Evolutionary conservation across 768 basidiomycete genomes (phyloP), one percentile per base, ranked within the genome.

Genomic region (Phlegmacium glaucopus): DNA sequence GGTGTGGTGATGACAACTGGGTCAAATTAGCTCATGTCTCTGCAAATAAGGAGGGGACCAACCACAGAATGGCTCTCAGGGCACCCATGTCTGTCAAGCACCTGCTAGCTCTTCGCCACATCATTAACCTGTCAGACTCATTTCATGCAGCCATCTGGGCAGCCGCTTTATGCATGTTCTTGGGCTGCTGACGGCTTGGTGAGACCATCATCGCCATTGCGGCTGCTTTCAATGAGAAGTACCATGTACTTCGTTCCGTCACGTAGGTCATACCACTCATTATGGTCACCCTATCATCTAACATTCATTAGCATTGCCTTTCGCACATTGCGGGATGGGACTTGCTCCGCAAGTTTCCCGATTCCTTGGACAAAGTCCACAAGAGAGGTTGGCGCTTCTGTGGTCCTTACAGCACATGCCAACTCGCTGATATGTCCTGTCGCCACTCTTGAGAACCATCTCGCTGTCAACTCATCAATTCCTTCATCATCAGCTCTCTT

Each of bases 321-420:
- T 22, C 18, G 27, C 17, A 35, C 15, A 3, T 18, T 18, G 36
- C 6, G 6, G 0, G 38, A 48, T 28, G 42, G 50, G 4, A 27
- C 40, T 0, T 34, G 39, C 11, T 57, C 46, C 30, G 49, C 58
- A 10, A 51, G 52, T 5, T 59, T 48, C 53, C 64, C 62, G 28
- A 66, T 73, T 9, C 70, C 71, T 0, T 69, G 66, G 61, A 63
- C 68, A 0, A 71, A 73, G 44, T 65, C 65, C 0, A 67, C 65
- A 1, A 28, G 44, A 0, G 26, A 55, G 5, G 32, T 30, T 0
- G 63, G 72, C 4, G 64, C 64, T 0, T 52, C 61, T 22, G 53
- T 68, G 13, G 50, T 61, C 4, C 37, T 69, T 18, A 64, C 61
- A 1, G 22, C 42, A 4, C 26, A 17, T 4, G 25, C 44, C 5